Evolutionary conservation across 768 basidiomycete genomes (phyloP).

Genomic region (Boletus subparvulus): DNA sequence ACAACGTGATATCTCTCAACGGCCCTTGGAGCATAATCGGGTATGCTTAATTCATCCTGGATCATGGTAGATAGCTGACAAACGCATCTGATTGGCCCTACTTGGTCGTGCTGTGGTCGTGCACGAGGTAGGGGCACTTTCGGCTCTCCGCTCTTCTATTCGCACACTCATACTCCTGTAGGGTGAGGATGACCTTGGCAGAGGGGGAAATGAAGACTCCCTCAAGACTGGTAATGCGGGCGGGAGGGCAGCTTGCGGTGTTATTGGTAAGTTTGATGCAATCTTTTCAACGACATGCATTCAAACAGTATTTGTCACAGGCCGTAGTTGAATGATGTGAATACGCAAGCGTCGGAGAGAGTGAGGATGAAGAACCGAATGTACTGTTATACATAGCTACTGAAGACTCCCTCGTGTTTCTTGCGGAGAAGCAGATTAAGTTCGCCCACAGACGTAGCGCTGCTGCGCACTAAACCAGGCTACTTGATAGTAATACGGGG

Average conservation of each 20-base stretch:
- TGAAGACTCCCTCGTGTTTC: conserved; percentile 8
- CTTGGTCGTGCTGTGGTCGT: conserved; percentile 69
- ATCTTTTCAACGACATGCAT: not conserved
- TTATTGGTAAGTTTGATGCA: conserved; percentile 54
- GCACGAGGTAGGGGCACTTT: conserved; percentile 50
- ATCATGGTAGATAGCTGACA: conserved; percentile 2
- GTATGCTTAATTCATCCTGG: conserved; percentile 36
- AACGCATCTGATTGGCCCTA: conserved; percentile 1
- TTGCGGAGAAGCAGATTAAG: conserved; percentile 9
- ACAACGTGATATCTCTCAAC: conserved; percentile 62
- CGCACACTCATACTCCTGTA: conserved; percentile 24
- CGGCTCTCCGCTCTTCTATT: conserved; percentile 1
- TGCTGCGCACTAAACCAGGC: not conserved
- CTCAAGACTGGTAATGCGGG: conserved; percentile 80
- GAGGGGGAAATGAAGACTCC: conserved; percentile 63
- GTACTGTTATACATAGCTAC: conserved; percentile 2
- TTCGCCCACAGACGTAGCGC: not conserved
- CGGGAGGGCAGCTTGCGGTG: conserved; percentile 75
- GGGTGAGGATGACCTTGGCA: conserved; percentile 82
- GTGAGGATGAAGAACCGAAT: not conserved
- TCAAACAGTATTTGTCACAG: conserved; percentile 5
- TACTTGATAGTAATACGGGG: not conserved
- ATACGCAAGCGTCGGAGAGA: not conserved
- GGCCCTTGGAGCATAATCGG: conserved; percentile 70
- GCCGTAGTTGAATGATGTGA: conserved; percentile 18